Evolutionary conservation across 1,139 yeast genomes (phyloP).

Genomic region (Geotrichum fermentans): DNA sequence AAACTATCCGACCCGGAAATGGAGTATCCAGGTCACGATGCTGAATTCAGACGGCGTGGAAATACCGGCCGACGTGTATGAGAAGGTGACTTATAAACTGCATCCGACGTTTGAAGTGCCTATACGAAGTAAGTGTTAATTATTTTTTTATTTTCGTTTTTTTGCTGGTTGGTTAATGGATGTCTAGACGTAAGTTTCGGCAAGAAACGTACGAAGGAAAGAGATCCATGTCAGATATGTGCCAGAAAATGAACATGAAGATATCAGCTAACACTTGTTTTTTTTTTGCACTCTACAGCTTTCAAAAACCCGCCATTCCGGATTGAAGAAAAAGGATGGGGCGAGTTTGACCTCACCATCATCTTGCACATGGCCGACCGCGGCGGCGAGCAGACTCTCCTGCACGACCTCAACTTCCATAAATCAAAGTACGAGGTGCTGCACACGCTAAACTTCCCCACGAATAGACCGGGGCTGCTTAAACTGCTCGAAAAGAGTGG

Average conservation of each 20-base stretch:
- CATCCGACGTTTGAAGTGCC: slow-evolving; percentile 96
- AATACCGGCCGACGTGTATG: slow-evolving; percentile 82
- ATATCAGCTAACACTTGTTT: not conserved
- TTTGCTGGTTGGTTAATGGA: too few species aligned
- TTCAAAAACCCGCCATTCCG: slow-evolving; percentile 82
- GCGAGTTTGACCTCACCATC: slow-evolving; percentile 88
- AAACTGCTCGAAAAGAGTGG: slow-evolving; percentile 77
- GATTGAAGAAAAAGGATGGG: slow-evolving; percentile 97
- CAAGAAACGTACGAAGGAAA: too few species aligned
- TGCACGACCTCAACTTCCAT: slow-evolving; percentile 84
- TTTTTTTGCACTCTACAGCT: slow-evolving; percentile 27
- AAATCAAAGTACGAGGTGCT: slow-evolving; percentile 73
- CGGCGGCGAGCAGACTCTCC: slow-evolving; percentile 79
- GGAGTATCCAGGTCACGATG: slow-evolving; percentile 75
- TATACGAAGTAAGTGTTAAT: slow-evolving; percentile 43
- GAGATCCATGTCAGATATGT: too few species aligned
- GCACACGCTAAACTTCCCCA: slow-evolving; percentile 70
- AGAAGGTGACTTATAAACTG: slow-evolving; percentile 84
- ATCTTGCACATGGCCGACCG: slow-evolving; percentile 74
- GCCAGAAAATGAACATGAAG: too few species aligned
- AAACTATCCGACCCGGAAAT: slow-evolving; percentile 90
- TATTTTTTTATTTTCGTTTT: not conserved
- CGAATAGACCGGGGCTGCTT: slow-evolving; percentile 68
- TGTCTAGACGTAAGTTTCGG: too few species aligned
- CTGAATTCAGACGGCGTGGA: slow-evolving; percentile 78